Evolutionary conservation across 768 basidiomycete species (phyloP), one percentile per base, ranked within the genome.

Genomic region (Psilocybe sp.): DNA sequence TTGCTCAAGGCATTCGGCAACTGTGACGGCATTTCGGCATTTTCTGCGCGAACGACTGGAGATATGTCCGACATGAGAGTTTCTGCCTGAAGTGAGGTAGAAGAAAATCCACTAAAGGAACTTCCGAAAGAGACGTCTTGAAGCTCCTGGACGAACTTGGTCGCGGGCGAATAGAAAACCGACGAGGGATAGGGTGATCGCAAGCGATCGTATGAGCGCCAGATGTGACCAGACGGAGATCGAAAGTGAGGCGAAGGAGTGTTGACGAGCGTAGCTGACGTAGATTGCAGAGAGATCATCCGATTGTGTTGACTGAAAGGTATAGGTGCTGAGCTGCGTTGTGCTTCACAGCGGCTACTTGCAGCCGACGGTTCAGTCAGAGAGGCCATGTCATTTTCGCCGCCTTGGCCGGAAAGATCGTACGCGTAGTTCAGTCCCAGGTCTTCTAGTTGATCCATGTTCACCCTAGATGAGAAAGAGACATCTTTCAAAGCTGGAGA

Each of bases 21-120:
- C 23, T 28, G 23, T 7, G 36, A n/a, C 23, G 46, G 43, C 18
- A 42, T 16, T 41, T 38, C 35, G 39, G 48, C 3, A 47, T 34
- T 19, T 52, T 55, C 50, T 15, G 60, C 60, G 33, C 66, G 64
- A 43, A 66, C 53, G 40, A 68, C 59, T 20, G 69, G 68, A 34
- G 68, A 70, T 13, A 66, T 38, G 46, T 67, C 66, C 20, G 57
- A 60, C 6, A 61, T 54, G 23, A 28, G 23, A 36, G 57, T 51
- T n/a, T 40, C 16, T 8, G 40, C 39, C 5, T 50, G 50, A 42
- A 46, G 51, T 37, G 53, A 44, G 28, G 49, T 39, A 37, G 56
- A 48, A 8, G 53, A 15, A 41, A 59, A 52, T 12, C 54, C 54
- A 15, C 39, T 46, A 37, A 54, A 57, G 35, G 52, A 55, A 40